Evolutionary conservation across 2,329 filamentous ascomycete species (phyloP).

Genomic region (Ascochyta fabae): DNA sequence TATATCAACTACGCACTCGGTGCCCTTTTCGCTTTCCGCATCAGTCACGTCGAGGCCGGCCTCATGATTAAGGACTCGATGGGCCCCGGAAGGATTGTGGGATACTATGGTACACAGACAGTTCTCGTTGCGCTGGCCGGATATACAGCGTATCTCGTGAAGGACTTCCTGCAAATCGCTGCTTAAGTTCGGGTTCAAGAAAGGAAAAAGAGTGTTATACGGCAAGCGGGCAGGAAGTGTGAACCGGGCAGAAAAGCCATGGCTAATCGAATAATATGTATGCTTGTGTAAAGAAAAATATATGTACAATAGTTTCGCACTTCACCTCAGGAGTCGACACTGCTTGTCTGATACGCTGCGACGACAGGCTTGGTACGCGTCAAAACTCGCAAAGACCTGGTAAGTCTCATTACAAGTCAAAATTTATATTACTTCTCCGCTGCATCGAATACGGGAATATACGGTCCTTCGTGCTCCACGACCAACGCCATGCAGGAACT

Average conservation of each 20-base stretch:
- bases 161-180: constrained; percentile 37
- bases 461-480: background rate
- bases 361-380: background rate
- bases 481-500: background rate
- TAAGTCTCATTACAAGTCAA: background rate
- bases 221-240: background rate
- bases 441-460: background rate
- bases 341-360: constrained; percentile 2
- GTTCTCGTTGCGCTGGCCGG: constrained; percentile 35
- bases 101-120: constrained; percentile 42
- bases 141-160: constrained; percentile 43
- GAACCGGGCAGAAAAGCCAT: background rate
- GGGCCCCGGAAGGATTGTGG: constrained; percentile 35
- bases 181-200: background rate
- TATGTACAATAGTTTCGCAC: constrained; percentile 1
- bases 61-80: constrained; percentile 34
- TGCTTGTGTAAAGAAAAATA: constrained; percentile 3
- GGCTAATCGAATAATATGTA: background rate
- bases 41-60: constrained; percentile 51
- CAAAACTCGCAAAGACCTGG: background rate
- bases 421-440: background rate
- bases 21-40: constrained; percentile 47
- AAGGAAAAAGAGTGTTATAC: background rate
- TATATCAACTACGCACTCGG: constrained; percentile 49
- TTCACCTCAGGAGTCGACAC: background rate